phyloP scores from a whole-genome alignment of 73 alveolate genomes.

The Paramecium bursaria region DNA sequence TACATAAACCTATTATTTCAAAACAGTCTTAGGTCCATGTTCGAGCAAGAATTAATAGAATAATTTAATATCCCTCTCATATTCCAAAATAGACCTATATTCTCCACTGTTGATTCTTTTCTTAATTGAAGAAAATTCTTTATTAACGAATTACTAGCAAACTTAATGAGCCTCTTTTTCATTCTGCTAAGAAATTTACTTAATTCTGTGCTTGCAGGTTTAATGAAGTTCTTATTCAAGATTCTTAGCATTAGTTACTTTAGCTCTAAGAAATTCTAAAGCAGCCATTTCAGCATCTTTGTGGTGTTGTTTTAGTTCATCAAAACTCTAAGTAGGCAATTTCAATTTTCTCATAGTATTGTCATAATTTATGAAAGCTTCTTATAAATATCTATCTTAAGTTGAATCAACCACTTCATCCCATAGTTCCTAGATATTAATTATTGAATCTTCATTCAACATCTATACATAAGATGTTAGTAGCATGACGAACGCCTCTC shows the following conservation, averaged over 20 bases:
- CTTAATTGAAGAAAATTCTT: constrained; percentile 20
- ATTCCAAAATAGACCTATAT: constrained; percentile 28
- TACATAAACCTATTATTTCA: constrained; percentile 24
- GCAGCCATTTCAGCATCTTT: constrained; percentile 25
- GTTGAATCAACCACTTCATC: no score
- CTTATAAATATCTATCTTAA: no score
- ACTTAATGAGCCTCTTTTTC: constrained; percentile 35
- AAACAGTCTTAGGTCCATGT: constrained; percentile 59
- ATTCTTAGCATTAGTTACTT: constrained; percentile 27
- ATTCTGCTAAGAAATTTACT: constrained; percentile 7
- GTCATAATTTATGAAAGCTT: constrained; percentile 47
- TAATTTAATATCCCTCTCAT: constrained; percentile 47
- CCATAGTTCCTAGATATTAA: no score
- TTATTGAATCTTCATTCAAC: no score
- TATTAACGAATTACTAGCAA: constrained; percentile 32
- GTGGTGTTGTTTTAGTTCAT: constrained; percentile 31
- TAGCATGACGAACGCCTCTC: no score
- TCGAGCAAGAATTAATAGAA: constrained; percentile 38
- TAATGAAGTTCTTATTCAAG: constrained; percentile 31
- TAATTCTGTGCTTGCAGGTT: constrained; percentile 21
- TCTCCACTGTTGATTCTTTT: constrained; percentile 24
- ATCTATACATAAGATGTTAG: no score
- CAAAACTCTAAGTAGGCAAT: constrained; percentile 36
- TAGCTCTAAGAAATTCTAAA: constrained; percentile 7
- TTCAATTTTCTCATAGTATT: not conserved